phyloP scores from a whole-genome alignment of 345 rosid genomes.

The Clausena lansium region DNA sequence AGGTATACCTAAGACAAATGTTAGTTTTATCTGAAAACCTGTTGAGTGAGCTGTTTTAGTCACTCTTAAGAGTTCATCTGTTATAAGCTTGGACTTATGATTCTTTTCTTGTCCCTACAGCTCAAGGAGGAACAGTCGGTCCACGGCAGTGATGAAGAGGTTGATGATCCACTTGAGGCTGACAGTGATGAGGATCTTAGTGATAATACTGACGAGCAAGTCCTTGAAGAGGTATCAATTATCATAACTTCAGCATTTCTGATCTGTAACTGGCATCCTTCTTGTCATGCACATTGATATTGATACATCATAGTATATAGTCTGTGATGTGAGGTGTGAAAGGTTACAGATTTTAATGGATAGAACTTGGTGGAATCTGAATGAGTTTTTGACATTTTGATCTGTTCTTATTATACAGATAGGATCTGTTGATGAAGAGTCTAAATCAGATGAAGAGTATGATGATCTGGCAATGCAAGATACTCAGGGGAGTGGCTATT shows the following conservation, averaged over 20 bases:
- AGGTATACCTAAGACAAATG: constrained; percentile 45
- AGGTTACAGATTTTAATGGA: neutral
- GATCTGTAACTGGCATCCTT: neutral
- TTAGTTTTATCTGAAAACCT: neutral
- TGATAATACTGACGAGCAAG: constrained; percentile 49
- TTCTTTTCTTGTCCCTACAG: constrained; percentile 31
- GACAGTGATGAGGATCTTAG: constrained; percentile 90
- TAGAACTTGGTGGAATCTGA: neutral
- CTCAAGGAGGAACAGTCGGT: constrained; percentile 91
- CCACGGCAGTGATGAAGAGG: constrained; percentile 96
- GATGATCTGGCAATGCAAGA: constrained; percentile 96
- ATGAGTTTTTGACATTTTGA: neutral
- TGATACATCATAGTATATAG: neutral
- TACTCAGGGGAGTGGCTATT: constrained; percentile 52
- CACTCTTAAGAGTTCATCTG: neutral
- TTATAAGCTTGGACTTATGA: constrained; percentile 6
- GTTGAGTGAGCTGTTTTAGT: neutral
- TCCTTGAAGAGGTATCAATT: constrained; percentile 67
- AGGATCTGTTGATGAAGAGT: constrained; percentile 98
- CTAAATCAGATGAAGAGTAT: constrained; percentile 93
- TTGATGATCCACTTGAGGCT: constrained; percentile 72
- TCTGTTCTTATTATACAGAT: constrained; percentile 36
- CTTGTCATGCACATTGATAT: neutral
- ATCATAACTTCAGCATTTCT: neutral
- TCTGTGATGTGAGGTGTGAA: neutral